These are phyloP conservation scores for Starmerella gropengiesseri DNA, from an alignment of 805 yeast species.

Conservation along the genomic window DNA sequence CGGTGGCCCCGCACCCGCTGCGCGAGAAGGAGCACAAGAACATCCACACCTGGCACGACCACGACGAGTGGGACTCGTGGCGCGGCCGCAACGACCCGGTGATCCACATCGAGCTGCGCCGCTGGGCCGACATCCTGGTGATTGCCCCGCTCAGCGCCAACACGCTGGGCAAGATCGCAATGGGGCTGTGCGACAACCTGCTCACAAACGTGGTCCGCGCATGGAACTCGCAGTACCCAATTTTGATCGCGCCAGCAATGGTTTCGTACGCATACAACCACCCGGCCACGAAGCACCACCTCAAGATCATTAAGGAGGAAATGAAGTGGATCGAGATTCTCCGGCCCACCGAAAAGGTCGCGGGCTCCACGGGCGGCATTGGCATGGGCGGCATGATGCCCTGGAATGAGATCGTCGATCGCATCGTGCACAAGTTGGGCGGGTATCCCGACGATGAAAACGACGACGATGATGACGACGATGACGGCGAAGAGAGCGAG, in stretches of 20 bases:
- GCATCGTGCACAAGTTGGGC: constrained; percentile 60
- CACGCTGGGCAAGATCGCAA: constrained; percentile 75
- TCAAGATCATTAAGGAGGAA: constrained; percentile 66
- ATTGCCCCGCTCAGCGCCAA: constrained; percentile 95
- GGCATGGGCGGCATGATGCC: constrained; percentile 99
- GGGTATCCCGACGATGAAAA: constrained; percentile 48
- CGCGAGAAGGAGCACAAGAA: constrained; percentile 12
- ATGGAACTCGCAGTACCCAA: constrained; percentile 88
- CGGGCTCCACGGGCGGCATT: constrained; percentile 87
- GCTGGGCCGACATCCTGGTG: constrained; percentile 86
- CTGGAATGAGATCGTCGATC: constrained; percentile 86
- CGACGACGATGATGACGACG: constrained; percentile 38
- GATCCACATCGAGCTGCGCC: constrained; percentile 78
- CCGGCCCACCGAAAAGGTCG: constrained; percentile 88
- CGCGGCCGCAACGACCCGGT: constrained; percentile 77
- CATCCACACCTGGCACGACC: constrained; percentile 78
- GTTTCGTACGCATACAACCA: constrained; percentile 84
- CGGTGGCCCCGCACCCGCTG: background rate
- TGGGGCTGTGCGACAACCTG: constrained; percentile 87
- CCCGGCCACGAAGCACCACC: constrained; percentile 74
- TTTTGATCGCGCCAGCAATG: constrained; percentile 91
- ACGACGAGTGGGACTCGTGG: constrained; percentile 93
- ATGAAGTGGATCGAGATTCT: constrained; percentile 94
- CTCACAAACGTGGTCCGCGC: constrained; percentile 85
- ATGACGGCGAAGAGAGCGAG: constrained; percentile 30